These are phyloP conservation scores for Phytophthora aleatoria DNA, from an alignment of 352 stramenopile genomes.

Conservation along the genomic window DNA sequence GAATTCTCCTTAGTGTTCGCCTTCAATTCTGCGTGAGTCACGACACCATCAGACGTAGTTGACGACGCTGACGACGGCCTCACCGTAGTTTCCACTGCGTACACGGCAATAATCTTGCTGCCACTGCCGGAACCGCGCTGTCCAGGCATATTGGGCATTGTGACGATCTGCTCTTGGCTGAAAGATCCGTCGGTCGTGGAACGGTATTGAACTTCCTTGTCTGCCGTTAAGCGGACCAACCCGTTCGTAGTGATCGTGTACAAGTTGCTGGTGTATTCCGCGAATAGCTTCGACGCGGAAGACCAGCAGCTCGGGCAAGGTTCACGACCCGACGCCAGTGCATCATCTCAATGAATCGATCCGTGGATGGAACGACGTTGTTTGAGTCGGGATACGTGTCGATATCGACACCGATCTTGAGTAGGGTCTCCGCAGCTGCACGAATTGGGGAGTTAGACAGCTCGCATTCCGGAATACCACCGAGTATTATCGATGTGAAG, in stretches of 20 bases:
- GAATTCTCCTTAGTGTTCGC: constrained; percentile 4
- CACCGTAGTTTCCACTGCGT: constrained; percentile 10
- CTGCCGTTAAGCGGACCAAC: constrained; percentile 39
- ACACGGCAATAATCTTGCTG: constrained; percentile 3
- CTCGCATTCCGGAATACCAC: constrained; percentile 48
- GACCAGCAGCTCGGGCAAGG: constrained; percentile 35
- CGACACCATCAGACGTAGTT: not conserved
- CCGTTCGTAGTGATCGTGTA: constrained; percentile 42
- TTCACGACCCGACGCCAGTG: constrained; percentile 56
- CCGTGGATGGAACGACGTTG: constrained; percentile 29
- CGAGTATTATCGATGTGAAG: constrained; percentile 49
- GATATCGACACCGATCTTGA: constrained; percentile 55
- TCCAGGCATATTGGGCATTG: constrained; percentile 15
- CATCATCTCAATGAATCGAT: constrained; percentile 50
- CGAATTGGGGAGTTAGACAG: constrained; percentile 52
- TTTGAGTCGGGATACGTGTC: constrained; percentile 20
- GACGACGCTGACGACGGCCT: constrained; percentile 4
- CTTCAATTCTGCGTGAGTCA: constrained; percentile 1
- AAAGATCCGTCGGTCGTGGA: constrained; percentile 20
- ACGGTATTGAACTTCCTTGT: constrained; percentile 53
- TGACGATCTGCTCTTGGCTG: constrained; percentile 24
- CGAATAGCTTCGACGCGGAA: constrained; percentile 47
- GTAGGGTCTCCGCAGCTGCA: constrained; percentile 49
- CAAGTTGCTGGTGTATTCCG: constrained; percentile 48
- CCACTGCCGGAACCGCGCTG: constrained; percentile 7